Evolutionary conservation across 257 asterid species (phyloP).

Genomic region (Salvia splendens): DNA sequence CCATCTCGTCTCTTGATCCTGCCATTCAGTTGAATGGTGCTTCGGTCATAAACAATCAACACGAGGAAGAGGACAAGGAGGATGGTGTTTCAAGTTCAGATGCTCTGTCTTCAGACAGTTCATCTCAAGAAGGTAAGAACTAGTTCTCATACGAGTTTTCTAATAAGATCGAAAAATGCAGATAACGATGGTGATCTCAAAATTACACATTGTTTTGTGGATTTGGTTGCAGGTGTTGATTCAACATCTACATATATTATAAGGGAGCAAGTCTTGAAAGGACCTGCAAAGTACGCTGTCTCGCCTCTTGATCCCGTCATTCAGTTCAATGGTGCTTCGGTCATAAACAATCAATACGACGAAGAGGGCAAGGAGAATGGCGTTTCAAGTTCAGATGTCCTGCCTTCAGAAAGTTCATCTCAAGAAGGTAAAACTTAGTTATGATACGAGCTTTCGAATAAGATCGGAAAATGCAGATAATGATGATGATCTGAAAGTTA

Average conservation of each 20-base stretch:
- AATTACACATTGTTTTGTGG: conserved; percentile 15
- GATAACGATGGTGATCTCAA: conserved; percentile 43
- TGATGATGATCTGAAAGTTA: conserved; percentile 45
- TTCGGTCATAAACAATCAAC: conserved; percentile 25
- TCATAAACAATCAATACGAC: conserved; percentile 24
- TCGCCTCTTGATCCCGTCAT: conserved; percentile 22
- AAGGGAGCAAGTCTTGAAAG: conserved; percentile 35
- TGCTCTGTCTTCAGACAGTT: conserved; percentile 40
- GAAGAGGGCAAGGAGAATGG: conserved; percentile 34
- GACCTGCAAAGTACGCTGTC: conserved; percentile 26
- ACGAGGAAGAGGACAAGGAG: conserved; percentile 37
- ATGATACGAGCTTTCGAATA: conserved; percentile 32
- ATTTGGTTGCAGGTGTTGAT: conserved; percentile 43
- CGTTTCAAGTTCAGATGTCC: conserved; percentile 29
- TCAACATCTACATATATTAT: conserved; percentile 33
- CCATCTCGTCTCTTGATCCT: conserved; percentile 27
- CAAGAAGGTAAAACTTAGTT: conserved; percentile 28
- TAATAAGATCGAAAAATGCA: conserved; percentile 53
- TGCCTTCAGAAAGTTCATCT: conserved; percentile 39
- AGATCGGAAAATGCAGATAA: conserved; percentile 54
- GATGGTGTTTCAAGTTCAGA: conserved; percentile 26
- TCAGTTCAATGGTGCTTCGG: conserved; percentile 34
- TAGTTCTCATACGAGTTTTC: conserved; percentile 19
- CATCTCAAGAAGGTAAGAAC: conserved; percentile 32
- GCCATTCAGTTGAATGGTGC: conserved; percentile 32